These are phyloP conservation scores for Pueraria montana DNA, from an alignment of 306 rosid species.

Conservation along the genomic window DNA sequence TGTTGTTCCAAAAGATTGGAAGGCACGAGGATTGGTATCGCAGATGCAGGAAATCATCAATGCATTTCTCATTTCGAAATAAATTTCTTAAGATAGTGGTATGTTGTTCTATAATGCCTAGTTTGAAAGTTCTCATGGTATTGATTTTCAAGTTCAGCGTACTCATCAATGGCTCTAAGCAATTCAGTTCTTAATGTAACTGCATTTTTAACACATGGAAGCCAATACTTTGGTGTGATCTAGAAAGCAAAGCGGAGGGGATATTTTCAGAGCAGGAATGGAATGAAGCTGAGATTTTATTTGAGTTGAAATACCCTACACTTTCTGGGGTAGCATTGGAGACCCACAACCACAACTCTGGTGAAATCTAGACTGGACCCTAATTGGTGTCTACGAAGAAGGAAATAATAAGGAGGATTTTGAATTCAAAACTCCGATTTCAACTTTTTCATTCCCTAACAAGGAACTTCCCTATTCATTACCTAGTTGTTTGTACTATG, in stretches of 20 bases:
- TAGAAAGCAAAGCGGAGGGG: too few relatives aligned
- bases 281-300: conserved; percentile 6
- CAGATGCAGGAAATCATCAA: neutral
- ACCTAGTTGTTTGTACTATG: neutral
- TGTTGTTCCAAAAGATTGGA: too few relatives aligned
- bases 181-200: conserved; percentile 4
- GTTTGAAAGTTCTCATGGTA: neutral
- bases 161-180: conserved; percentile 35
- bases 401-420: neutral
- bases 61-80: neutral
- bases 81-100: neutral
- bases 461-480: neutral
- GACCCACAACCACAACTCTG: neutral
- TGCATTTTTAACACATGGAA: neutral
- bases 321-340: too few relatives aligned
- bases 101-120: neutral
- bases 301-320: neutral
- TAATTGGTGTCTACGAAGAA: neutral
- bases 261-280: neutral
- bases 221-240: neutral
- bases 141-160: conserved; percentile 5
- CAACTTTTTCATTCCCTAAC: neutral
- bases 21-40: neutral
- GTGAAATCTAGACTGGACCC: neutral
- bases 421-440: neutral